These are phyloP conservation scores for Chrysanthemum makinoi DNA, from an alignment of 129 eudicot genomes.

Conservation along the genomic window DNA sequence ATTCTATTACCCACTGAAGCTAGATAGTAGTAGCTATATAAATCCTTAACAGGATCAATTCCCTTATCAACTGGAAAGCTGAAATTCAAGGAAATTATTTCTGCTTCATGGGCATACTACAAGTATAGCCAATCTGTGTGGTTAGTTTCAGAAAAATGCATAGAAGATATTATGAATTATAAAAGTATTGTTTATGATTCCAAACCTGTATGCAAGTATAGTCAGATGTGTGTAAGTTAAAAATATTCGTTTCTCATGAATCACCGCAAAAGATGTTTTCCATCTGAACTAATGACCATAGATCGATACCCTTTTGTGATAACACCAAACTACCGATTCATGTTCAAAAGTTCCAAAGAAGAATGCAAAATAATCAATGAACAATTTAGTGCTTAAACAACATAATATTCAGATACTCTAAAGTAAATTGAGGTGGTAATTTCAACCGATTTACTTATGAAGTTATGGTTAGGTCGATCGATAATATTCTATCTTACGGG, in stretches of 20 bases:
- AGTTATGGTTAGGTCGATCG: too few relatives aligned
- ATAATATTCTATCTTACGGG: too few relatives aligned
- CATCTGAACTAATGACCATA: constrained; percentile 75
- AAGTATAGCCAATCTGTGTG: constrained; percentile 22
- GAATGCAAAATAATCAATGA: constrained; percentile 22
- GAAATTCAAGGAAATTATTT: constrained; percentile 58
- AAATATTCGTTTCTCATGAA: constrained; percentile 63
- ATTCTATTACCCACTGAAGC: constrained; percentile 65
- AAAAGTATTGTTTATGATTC: background rate
- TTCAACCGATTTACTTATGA: too few relatives aligned
- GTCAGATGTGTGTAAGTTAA: constrained; percentile 52
- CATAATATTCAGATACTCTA: constrained; percentile 9
- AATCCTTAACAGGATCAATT: constrained; percentile 22
- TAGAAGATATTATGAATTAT: background rate
- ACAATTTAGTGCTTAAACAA: constrained; percentile 1
- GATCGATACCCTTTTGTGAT: constrained; percentile 55
- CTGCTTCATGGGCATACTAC: constrained; percentile 64
- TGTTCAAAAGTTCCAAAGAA: constrained; percentile 72
- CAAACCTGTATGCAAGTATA: constrained; percentile 60
- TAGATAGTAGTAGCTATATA: constrained; percentile 42
- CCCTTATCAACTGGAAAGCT: constrained; percentile 33
- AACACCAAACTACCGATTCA: constrained; percentile 47
- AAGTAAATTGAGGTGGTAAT: background rate
- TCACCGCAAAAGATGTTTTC: constrained; percentile 77
- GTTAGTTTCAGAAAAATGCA: constrained; percentile 8